These are phyloP conservation scores for Mucor irregularis DNA, from an alignment of 371 early-diverging fungal genomes.

Conservation along the genomic window DNA sequence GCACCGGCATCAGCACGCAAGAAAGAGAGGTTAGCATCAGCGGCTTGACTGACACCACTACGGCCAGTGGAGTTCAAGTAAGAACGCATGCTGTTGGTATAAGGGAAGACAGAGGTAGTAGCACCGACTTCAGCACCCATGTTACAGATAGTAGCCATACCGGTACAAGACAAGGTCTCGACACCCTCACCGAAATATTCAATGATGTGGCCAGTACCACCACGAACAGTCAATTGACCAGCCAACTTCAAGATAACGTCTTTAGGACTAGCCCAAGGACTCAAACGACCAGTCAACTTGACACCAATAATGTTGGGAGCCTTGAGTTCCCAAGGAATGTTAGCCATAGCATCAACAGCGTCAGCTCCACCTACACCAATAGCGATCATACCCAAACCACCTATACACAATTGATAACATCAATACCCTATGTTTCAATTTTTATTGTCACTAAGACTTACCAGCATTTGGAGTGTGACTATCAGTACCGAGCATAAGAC, in stretches of 20 bases:
- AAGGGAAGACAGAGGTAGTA: slow-evolving; percentile 92
- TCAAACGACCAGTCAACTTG: slow-evolving; percentile 83
- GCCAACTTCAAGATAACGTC: slow-evolving; percentile 89
- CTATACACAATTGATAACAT: too few species aligned
- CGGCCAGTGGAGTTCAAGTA: slow-evolving; percentile 84
- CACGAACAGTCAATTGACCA: slow-evolving; percentile 85
- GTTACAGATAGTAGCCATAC: slow-evolving; percentile 95
- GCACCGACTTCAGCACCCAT: slow-evolving; percentile 97
- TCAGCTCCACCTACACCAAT: slow-evolving; percentile 96
- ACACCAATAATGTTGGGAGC: slow-evolving; percentile 94
- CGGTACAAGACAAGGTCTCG: slow-evolving; percentile 85
- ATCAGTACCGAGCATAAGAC: slow-evolving; percentile 89
- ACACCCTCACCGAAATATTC: slow-evolving; percentile 93
- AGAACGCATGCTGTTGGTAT: slow-evolving; percentile 72
- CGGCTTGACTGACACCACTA: slow-evolving; percentile 67
- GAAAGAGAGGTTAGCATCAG: slow-evolving; percentile 56
- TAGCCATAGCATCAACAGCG: slow-evolving; percentile 94
- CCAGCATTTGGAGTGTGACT: slow-evolving; percentile 78
- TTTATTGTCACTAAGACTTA: slow-evolving; percentile 18
- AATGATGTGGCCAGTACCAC: slow-evolving; percentile 89
- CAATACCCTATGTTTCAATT: slow-evolving; percentile 40
- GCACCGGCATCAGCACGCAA: slow-evolving; percentile 53
- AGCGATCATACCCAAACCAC: slow-evolving; percentile 91
- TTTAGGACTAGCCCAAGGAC: slow-evolving; percentile 92
- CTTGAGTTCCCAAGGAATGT: slow-evolving; percentile 94